These are phyloP conservation scores for Amaranthus cruentus DNA, from an alignment of 148 eudicot species.

Conservation along the genomic window DNA sequence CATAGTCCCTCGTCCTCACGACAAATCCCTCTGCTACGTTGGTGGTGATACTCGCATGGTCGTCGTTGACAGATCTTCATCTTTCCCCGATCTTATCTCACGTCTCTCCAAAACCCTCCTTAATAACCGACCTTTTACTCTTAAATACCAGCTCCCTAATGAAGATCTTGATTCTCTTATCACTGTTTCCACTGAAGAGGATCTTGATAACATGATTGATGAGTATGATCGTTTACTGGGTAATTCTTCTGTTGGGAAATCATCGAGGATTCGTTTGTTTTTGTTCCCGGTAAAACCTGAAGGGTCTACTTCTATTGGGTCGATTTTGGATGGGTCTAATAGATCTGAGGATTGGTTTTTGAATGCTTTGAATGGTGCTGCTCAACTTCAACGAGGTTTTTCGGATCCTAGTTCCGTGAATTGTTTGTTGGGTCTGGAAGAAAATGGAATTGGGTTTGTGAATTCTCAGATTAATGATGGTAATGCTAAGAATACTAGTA, in stretches of 20 bases:
- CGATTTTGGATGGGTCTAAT: conserved; percentile 41
- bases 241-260: conserved; percentile 6
- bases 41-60: conserved; percentile 91
- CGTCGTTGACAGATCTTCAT: conserved; percentile 45
- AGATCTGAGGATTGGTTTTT: conserved; percentile 81
- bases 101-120: conserved; percentile 59
- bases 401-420: conserved; percentile 60
- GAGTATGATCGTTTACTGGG: conserved; percentile 62
- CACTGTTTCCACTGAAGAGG: conserved; percentile 73
- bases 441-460: conserved; percentile 21
- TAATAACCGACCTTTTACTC: conserved; percentile 28
- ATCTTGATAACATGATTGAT: conserved; percentile 78
- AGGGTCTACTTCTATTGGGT: conserved; percentile 40
- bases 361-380: conserved; percentile 51
- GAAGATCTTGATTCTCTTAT: conserved; percentile 89
- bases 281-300: conserved; percentile 45
- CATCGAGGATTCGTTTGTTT: conserved; percentile 54
- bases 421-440: conserved; percentile 62
- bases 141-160: conserved; percentile 72
- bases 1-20: conserved; percentile 83
- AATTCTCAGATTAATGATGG: conserved; percentile 21
- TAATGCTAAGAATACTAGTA: not conserved
- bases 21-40: conserved; percentile 73
- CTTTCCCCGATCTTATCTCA: conserved; percentile 38
- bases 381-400: conserved; percentile 32